Evolutionary conservation across 2,329 filamentous ascomycete species (phyloP), one percentile per base, ranked within the genome.

Genomic region (Samsoniella hepiali): DNA sequence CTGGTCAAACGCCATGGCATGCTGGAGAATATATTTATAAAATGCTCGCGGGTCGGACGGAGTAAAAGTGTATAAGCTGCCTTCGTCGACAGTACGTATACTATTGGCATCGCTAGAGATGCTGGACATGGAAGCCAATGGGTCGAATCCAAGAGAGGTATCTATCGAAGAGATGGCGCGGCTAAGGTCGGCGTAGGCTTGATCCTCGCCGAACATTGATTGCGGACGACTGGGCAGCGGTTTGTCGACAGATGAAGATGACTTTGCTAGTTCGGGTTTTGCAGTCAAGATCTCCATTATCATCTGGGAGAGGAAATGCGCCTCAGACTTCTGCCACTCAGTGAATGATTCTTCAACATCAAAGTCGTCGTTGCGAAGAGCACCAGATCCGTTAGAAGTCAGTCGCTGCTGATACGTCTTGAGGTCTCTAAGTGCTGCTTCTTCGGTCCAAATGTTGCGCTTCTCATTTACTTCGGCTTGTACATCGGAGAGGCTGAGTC

Each of bases 391-490:
- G 71, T 91, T 89, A 8, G 94, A 84, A 71, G 90, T 96, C 63
- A 99, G 81, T 65, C 94, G 89, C 67, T 91, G 88, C 74, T 97
- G 95, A 73, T 99, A 99, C 10, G 89, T 86, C 76, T 99, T 99
- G 69, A 98, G 83, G 73, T 99, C 95, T 69, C 88, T 88, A 65
- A 99, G 79, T 1, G 94, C 95, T 47, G 92, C 91, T 73, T 94
- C 91, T 72, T 96, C 93, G 1, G 92, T 97, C 95, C 95, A 99
- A 2, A 85, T 76, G 5, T 86, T 82, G 68, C 89, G 90, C 75
- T 96, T 86, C 56, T 87, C 84, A 75, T 96, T 90, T 72, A 99
- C 91, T 70, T 97, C 93, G 50, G 85, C 84, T 77, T 99, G 95
- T 6, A 93, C 89, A 68, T 95, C 88, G 1, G 88, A 87, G 68